phyloP scores from a whole-genome alignment of 2,329 filamentous ascomycete species.

The Ustulina deusta region DNA sequence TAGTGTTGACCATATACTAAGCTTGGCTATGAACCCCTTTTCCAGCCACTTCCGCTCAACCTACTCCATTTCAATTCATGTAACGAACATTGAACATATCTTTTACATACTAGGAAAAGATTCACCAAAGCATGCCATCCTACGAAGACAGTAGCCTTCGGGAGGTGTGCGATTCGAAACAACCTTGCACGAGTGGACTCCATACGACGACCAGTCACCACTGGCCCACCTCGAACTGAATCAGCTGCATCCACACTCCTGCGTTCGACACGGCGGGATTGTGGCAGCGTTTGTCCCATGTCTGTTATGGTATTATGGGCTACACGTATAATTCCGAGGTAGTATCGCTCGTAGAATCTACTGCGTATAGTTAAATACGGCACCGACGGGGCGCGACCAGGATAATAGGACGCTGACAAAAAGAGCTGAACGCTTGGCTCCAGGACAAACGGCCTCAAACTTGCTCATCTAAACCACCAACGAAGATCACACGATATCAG shows the following conservation, averaged over 20 bases:
- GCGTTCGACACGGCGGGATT: not conserved
- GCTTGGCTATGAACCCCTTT: too few relatives aligned
- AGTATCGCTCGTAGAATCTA: not conserved
- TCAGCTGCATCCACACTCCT: not conserved
- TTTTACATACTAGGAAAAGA: not conserved
- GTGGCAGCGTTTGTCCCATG: not conserved
- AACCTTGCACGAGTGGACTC: not conserved
- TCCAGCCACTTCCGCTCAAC: too few relatives aligned
- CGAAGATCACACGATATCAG: not conserved
- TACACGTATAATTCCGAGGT: not conserved
- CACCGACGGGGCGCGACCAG: not conserved
- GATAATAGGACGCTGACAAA: not conserved
- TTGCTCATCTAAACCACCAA: conserved; percentile 20
- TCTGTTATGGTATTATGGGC: too few relatives aligned
- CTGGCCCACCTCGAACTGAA: not conserved
- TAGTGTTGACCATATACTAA: too few relatives aligned
- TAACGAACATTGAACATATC: not conserved
- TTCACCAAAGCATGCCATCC: too few relatives aligned
- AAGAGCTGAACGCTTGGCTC: conserved; percentile 5
- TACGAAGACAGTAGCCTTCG: not conserved
- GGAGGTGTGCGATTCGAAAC: not conserved
- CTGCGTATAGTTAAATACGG: not conserved
- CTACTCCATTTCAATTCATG: too few relatives aligned
- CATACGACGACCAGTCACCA: too few relatives aligned
- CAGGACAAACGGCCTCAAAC: conserved; percentile 32